Conservation (phyloP, 148 eudicot species). For the Drosera capensis region DNA sequence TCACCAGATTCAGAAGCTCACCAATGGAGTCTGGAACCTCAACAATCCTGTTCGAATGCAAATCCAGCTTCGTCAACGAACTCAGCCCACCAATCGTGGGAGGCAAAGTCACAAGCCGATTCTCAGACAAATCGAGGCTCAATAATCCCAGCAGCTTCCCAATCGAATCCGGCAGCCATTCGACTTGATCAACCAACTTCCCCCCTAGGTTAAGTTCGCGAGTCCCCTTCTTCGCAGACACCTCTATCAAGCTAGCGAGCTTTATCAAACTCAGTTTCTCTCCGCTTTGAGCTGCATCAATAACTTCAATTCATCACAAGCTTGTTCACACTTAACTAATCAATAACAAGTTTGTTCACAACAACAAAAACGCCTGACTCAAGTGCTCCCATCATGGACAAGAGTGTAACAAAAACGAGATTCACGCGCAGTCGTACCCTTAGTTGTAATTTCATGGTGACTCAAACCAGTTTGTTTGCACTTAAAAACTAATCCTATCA, state of each 20-base stretch:
- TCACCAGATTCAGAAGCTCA: conserved; percentile 42
- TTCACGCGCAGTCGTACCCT: too few relatives aligned
- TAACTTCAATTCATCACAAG: not conserved
- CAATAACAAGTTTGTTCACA: too few relatives aligned
- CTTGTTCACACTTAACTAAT: too few relatives aligned
- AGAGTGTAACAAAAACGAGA: too few relatives aligned
- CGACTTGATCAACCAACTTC: conserved; percentile 56
- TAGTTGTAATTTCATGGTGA: too few relatives aligned
- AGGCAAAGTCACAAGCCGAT: conserved; percentile 41
- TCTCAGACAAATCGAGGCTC: conserved; percentile 64
- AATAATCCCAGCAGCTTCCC: conserved; percentile 55
- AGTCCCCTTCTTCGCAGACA: conserved; percentile 54
- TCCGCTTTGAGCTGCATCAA: conserved; percentile 46
- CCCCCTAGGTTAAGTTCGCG: conserved; percentile 37
- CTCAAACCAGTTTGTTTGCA: too few relatives aligned
- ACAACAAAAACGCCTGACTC: too few relatives aligned
- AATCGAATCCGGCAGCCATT: conserved; percentile 82
- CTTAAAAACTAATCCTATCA: too few relatives aligned
- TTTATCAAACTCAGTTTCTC: conserved; percentile 68
- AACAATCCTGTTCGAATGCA: conserved; percentile 40
- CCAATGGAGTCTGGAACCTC: conserved; percentile 73
- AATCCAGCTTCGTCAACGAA: conserved; percentile 49
- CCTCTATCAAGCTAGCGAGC: conserved; percentile 70
- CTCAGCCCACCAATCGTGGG: conserved; percentile 53
- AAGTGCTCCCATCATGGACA: too few relatives aligned